Percentiles rank a stretch among this genome's conserved stretches.
Conservation (phyloP, 2,329 filamentous ascomycete species). For the Huntiella moniliformis region DNA sequence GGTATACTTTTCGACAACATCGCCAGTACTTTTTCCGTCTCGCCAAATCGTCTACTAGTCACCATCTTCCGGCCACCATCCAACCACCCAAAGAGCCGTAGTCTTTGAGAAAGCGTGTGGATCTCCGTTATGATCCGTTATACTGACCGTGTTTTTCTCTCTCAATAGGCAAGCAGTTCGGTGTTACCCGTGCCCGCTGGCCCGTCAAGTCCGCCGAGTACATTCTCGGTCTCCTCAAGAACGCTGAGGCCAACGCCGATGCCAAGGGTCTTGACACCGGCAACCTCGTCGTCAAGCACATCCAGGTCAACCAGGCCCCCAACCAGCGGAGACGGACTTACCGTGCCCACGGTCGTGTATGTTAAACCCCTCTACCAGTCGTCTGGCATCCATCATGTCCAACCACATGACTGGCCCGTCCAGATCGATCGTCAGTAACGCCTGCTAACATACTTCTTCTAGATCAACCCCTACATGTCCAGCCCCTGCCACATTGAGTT, state of each 20-base stretch:
- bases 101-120: not conserved
- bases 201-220: slow-evolving; percentile 98
- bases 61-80: not conserved
- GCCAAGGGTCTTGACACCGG: slow-evolving; percentile 93
- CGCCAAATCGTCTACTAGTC: not conserved
- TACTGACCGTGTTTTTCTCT: slow-evolving; percentile 1
- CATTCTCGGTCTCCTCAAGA: slow-evolving; percentile 91
- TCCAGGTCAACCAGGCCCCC: slow-evolving; percentile 99
- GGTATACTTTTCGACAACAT: too few species aligned
- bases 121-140: not conserved
- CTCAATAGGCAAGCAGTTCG: slow-evolving; percentile 80
- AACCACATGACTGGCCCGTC: not conserved
- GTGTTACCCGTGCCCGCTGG: slow-evolving; percentile 96
- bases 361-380: slow-evolving; percentile 24
- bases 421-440: not conserved
- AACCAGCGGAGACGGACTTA: slow-evolving; percentile 99
- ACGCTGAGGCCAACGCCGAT: slow-evolving; percentile 92
- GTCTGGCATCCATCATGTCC: not conserved
- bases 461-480: slow-evolving; percentile 99
- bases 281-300: slow-evolving; percentile 98
- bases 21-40: too few species aligned
- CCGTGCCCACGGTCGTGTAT: slow-evolving; percentile 98
- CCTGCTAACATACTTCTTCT: slow-evolving; percentile 6
- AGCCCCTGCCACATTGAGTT: slow-evolving; percentile 99
- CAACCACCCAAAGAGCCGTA: not conserved